Conservation (phyloP, 352 stramenopile species). For the Phytophthora chlamydospora region DNA sequence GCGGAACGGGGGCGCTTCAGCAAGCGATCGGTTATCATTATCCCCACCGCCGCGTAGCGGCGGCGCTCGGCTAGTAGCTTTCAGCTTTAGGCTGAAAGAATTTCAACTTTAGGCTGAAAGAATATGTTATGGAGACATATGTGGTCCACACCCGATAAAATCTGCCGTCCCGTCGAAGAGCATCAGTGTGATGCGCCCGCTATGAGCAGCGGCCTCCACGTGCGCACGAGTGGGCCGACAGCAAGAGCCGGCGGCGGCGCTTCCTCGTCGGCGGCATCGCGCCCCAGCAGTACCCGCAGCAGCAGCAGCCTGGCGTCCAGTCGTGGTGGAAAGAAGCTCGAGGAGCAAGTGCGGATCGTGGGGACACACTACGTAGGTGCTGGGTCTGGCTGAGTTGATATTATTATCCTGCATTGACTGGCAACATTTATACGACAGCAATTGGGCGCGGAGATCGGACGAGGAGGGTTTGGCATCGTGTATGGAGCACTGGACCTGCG, state of each 20-base stretch:
- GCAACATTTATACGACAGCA: conserved; percentile 50
- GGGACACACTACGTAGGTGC: conserved; percentile 74
- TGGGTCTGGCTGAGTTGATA: conserved; percentile 3
- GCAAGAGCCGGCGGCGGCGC: not conserved
- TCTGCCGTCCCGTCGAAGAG: not conserved
- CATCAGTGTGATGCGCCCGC: conserved; percentile 7
- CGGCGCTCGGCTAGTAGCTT: no score
- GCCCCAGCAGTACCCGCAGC: conserved; percentile 12
- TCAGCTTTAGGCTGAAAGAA: no score
- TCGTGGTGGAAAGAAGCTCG: conserved; percentile 31
- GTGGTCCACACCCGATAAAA: conserved; percentile 3
- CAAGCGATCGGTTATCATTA: no score
- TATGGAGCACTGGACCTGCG: conserved; percentile 88
- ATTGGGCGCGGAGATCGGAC: conserved; percentile 91
- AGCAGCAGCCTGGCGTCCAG: conserved; percentile 29
- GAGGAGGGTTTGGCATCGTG: conserved; percentile 91
- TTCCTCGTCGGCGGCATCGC: conserved; percentile 11
- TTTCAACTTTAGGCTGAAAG: no score
- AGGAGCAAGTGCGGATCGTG: conserved; percentile 73
- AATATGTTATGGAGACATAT: not conserved
- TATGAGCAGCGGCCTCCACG: conserved; percentile 34
- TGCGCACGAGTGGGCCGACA: conserved; percentile 25
- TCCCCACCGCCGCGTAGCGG: no score
- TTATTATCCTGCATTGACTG: conserved; percentile 15
- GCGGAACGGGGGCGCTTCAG: no score